Evolutionary conservation across 2,329 filamentous ascomycete genomes (phyloP), one percentile per base, ranked within the genome.

Genomic region (Leptographium radiaticola): DNA sequence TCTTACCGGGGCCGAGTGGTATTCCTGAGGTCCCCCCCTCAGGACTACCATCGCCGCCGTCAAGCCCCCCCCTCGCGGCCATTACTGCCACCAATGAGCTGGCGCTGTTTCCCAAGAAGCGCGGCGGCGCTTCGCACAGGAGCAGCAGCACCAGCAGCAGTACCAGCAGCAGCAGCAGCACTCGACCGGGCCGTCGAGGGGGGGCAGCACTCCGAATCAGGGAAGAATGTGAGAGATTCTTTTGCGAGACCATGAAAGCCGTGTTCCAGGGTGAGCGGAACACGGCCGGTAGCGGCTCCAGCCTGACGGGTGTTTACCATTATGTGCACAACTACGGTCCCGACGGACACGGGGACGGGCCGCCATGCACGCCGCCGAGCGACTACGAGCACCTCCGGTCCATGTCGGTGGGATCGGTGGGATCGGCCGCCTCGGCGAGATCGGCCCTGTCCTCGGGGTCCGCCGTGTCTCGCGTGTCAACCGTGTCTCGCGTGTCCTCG

Each of bases 171-270:
- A 46, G 30, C 44, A 71, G 67, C 65, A 66, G 61, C 59, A 65
- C 67, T 67, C 64, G 69, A 70, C 59, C 62, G 57, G 60, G 72
- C 68, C 75, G 79, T 68, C 79, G 78, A 85, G 86, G 86, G 87
- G 89, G 89, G 89, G 89, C 89, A 84, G 83, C 88, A 86, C 83
- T 87, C 74, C 84, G 84, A 76, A 95, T 95, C 80, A 89, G 86
- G 87, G 89, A 86, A 89, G 89, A 95, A 88, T 95, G 90, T 95
- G 90, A 95, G 89, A 96, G 90, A 80, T 91, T 95, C 85, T 95
- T 95, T 82, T 95, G 90, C 76, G 89, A 91, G 85, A 85, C 84
- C 80, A 87, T 95, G 83, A 86, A 81, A 75, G 76, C 84, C 76
- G 86, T 87, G 77, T 95, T 96, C 83, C 87, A 86, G 79, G 90